Evolutionary conservation across 73 alveolate species (phyloP).

Genomic region (Breviolum minutum): DNA sequence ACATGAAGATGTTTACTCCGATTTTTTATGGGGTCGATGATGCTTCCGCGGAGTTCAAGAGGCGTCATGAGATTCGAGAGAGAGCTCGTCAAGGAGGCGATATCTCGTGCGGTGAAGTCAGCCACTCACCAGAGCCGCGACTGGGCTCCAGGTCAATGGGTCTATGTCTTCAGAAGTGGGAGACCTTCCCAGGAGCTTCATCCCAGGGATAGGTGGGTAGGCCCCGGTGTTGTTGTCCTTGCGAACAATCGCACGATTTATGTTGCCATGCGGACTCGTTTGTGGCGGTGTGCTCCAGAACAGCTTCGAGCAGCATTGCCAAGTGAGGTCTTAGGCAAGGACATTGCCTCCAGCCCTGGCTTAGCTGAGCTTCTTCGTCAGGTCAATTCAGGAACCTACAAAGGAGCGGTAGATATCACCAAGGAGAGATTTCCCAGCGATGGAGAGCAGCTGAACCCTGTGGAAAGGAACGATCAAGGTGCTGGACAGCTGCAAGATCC

Average conservation of each 20-base stretch:
- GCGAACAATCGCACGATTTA: background rate
- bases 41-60: background rate
- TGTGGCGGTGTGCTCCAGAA: background rate
- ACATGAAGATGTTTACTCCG: background rate
- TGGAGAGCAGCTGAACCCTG: background rate
- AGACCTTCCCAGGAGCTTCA: background rate
- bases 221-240: constrained; percentile 6
- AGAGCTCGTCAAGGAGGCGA: background rate
- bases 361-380: background rate
- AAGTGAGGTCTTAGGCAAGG: background rate
- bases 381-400: background rate
- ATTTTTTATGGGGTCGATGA: constrained; percentile 17
- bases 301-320: constrained; percentile 28
- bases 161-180: background rate
- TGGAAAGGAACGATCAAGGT: background rate
- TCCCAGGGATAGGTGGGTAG: background rate
- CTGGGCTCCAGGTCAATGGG: constrained; percentile 43
- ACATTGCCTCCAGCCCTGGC: background rate
- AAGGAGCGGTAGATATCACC: background rate
- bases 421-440: background rate
- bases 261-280: background rate
- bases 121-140: background rate
- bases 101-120: background rate
- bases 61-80: background rate
- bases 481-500: background rate